Evolutionary conservation across 352 stramenopile genomes (phyloP).

Genomic region (Phytopythium oedochilum): DNA sequence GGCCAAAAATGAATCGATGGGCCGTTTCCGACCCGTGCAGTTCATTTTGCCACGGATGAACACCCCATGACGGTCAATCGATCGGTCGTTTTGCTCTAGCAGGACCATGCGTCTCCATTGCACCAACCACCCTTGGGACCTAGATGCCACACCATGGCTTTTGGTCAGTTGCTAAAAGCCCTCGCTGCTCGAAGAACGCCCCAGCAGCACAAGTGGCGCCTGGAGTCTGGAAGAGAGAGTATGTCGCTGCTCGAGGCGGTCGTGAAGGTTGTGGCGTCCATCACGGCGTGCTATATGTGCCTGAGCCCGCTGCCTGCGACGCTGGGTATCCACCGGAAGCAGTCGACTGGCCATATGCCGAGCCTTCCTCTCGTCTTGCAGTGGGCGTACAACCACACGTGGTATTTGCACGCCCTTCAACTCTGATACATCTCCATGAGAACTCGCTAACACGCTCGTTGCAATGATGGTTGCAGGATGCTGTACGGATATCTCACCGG

Average conservation of each 20-base stretch:
- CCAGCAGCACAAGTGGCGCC: too few species aligned
- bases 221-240: neutral
- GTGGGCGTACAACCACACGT: constrained; percentile 44
- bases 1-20: neutral
- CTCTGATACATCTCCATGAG: too few species aligned
- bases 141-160: neutral
- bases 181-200: too few species aligned
- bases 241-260: constrained; percentile 11
- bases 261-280: constrained; percentile 31
- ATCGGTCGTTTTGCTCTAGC: neutral
- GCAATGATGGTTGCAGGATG: constrained; percentile 14
- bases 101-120: too few species aligned
- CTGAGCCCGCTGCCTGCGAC: constrained; percentile 31
- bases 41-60: neutral
- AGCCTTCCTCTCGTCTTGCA: constrained; percentile 31
- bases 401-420: too few species aligned
- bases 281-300: constrained; percentile 39
- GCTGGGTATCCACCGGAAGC: constrained; percentile 20
- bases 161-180: neutral
- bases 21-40: neutral
- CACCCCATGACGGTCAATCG: neutral
- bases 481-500: constrained; percentile 33
- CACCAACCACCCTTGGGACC: too few species aligned
- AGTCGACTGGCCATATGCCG: constrained; percentile 21
- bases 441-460: too few species aligned